Percentiles rank a stretch among this genome's conserved stretches.
Conservation (phyloP, 1,284 basidiomycete species). For the Hymenochaete sp. region DNA sequence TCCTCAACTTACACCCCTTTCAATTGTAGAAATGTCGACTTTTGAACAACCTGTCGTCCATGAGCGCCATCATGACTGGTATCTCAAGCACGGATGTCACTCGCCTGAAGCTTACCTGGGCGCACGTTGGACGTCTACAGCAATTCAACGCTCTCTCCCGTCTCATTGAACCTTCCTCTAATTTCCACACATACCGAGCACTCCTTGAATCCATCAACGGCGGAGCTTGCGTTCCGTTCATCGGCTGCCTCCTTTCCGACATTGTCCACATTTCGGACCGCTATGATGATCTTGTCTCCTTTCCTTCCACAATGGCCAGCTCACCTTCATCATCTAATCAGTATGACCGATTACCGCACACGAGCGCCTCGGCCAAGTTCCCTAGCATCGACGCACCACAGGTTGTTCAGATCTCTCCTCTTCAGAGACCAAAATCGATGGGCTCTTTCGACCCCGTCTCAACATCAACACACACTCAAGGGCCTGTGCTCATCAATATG, state of each 20-base stretch:
- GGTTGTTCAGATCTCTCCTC: background rate
- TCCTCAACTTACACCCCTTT: background rate
- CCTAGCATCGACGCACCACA: background rate
- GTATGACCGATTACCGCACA: background rate
- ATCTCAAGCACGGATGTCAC: constrained; percentile 50
- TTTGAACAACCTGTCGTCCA: constrained; percentile 58
- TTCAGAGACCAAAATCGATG: background rate
- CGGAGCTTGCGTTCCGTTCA: constrained; percentile 52
- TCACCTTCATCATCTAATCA: background rate
- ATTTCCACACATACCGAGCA: constrained; percentile 48
- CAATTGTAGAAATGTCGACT: constrained; percentile 49
- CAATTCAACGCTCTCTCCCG: constrained; percentile 43
- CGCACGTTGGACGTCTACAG: constrained; percentile 44
- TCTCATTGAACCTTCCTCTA: constrained; percentile 48
- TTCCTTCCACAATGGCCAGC: constrained; percentile 7
- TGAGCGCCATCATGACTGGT: constrained; percentile 57
- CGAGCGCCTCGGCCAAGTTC: background rate
- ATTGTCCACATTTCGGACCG: constrained; percentile 49
- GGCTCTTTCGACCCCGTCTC: background rate
- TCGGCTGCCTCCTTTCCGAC: constrained; percentile 54
- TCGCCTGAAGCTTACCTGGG: constrained; percentile 58
- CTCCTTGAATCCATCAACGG: constrained; percentile 44
- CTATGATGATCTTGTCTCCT: constrained; percentile 33
- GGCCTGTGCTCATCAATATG: constrained; percentile 38
- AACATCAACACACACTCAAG: constrained; percentile 1